Conservation (phyloP, 257 asterid species). For the Lycium barbarum region DNA sequence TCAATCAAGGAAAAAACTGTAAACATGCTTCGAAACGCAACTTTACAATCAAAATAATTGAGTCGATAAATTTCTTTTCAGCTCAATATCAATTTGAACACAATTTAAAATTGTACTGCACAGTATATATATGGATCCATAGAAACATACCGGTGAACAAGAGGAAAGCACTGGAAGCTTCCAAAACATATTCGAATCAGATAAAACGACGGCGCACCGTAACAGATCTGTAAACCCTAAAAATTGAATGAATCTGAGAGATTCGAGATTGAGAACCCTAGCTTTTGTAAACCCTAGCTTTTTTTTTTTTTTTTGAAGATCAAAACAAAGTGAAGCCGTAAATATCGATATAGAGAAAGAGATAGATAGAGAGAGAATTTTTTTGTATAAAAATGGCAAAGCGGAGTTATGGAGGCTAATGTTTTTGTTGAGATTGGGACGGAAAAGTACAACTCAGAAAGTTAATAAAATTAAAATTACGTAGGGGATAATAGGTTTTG, state of each 20-base stretch:
- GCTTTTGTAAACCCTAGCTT: too few relatives aligned
- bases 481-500: too few relatives aligned
- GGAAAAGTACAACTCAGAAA: constrained; percentile 28
- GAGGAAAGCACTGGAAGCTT: constrained; percentile 86
- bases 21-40: background rate
- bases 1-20: background rate
- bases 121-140: constrained; percentile 32
- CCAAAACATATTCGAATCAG: constrained; percentile 76
- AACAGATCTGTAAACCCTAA: constrained; percentile 67
- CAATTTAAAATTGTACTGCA: background rate
- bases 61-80: background rate
- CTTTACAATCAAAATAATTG: background rate
- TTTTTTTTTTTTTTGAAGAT: too few relatives aligned
- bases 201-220: constrained; percentile 27
- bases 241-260: constrained; percentile 33
- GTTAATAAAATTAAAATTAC: too few relatives aligned
- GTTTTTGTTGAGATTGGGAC: constrained; percentile 7
- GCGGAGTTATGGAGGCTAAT: background rate
- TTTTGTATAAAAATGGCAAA: constrained; percentile 26
- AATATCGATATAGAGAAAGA: constrained; percentile 41
- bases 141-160: constrained; percentile 86
- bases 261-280: constrained; percentile 11
- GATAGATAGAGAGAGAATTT: constrained; percentile 28
- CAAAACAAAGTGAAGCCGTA: constrained; percentile 35
- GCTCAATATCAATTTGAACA: background rate